A percentile compares a stretch with the other conserved stretches of the same genome.
Evolutionary conservation across 768 basidiomycete species (phyloP).

Genomic region (Dioszegia hungarica): DNA sequence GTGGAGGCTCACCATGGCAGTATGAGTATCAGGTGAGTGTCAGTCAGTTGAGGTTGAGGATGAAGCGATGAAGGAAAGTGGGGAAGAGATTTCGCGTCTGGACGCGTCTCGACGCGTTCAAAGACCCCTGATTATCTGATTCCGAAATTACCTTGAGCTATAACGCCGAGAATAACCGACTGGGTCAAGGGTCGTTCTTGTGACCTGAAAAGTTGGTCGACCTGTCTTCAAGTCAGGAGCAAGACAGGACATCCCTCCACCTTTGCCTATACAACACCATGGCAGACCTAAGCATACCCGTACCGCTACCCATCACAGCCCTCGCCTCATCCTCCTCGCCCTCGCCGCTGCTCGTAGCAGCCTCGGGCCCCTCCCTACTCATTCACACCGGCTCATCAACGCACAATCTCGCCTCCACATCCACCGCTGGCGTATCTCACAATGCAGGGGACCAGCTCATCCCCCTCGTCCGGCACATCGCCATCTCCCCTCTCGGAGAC

Average conservation of each 20-base stretch:
- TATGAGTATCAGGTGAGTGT: not conserved
- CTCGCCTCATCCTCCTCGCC: conserved; percentile 14
- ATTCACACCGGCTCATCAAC: conserved; percentile 1
- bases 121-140: not conserved
- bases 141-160: conserved; percentile 7
- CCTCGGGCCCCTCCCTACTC: conserved; percentile 19
- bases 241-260: too few relatives aligned
- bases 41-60: too few relatives aligned
- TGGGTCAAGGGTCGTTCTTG: not conserved
- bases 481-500: conserved; percentile 27
- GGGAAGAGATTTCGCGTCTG: conserved; percentile 1
- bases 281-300: not conserved
- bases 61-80: conserved; percentile 12
- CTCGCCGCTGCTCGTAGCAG: conserved; percentile 9
- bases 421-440: conserved; percentile 1
- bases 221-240: too few relatives aligned
- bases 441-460: conserved; percentile 5
- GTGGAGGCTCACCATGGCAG: conserved; percentile 18
- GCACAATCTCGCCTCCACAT: not conserved
- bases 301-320: conserved; percentile 15
- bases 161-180: conserved; percentile 1
- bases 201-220: not conserved
- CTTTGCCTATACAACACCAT: not conserved
- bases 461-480: conserved; percentile 31
- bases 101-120: conserved; percentile 14